These are phyloP conservation scores for Ascobolus immersus DNA, from an alignment of 495 filamentous ascomycete species.

Conservation along the genomic window DNA sequence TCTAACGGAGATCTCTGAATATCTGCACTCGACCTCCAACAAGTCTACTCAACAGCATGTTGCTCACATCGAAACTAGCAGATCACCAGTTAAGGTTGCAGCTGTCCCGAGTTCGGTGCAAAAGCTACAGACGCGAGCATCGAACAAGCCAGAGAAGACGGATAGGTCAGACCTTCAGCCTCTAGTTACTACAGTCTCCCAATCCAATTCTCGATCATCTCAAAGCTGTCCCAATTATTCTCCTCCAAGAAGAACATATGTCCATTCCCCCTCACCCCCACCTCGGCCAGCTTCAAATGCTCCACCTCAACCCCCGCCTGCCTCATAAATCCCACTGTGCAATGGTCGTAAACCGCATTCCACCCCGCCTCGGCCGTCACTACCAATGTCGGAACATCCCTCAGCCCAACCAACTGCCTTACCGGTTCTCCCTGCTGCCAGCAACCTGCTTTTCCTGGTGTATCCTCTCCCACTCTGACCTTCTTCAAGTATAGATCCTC, in stretches of 20 bases:
- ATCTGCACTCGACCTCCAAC: too few species aligned
- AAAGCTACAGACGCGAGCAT: too few species aligned
- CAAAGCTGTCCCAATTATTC: constrained; percentile 4
- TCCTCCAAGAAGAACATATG: constrained; percentile 8
- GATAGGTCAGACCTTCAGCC: too few species aligned
- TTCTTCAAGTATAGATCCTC: neutral
- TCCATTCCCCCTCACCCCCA: constrained; percentile 1
- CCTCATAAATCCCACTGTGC: constrained; percentile 7
- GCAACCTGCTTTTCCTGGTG: neutral
- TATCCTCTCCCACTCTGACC: neutral
- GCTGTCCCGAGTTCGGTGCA: too few species aligned
- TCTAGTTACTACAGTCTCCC: constrained; percentile 2
- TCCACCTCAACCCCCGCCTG: constrained; percentile 8
- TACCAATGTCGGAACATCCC: constrained; percentile 1
- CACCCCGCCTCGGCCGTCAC: constrained; percentile 5
- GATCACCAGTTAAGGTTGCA: too few species aligned
- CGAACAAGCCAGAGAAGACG: too few species aligned
- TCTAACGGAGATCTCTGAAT: too few species aligned
- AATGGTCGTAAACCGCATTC: constrained; percentile 8
- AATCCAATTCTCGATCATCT: constrained; percentile 3
- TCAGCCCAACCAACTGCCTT: constrained; percentile 1
- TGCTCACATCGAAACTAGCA: too few species aligned
- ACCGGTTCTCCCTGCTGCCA: neutral
- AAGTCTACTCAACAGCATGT: too few species aligned
- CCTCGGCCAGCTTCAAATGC: constrained; percentile 1